These are phyloP conservation scores for Polytrichum commune DNA, from an alignment of 225 moss, liverwort and hornwort genomes.

Conservation along the genomic window DNA sequence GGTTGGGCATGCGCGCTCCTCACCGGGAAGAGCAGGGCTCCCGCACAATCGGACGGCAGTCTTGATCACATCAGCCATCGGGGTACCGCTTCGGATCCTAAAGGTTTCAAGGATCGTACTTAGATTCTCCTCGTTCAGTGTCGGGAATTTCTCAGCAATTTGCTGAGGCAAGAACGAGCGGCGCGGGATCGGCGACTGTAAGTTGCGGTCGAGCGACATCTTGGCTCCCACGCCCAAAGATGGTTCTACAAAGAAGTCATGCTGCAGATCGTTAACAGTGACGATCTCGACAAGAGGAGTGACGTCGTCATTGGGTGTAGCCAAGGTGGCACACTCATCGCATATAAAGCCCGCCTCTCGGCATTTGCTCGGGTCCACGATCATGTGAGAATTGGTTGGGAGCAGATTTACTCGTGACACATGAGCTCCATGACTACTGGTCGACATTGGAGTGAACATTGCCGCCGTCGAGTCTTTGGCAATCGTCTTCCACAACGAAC, in stretches of 20 bases:
- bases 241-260: background rate
- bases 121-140: background rate
- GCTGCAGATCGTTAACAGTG: background rate
- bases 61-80: background rate
- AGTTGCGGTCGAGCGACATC: background rate
- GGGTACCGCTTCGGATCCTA: background rate
- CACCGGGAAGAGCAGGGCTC: conserved; percentile 2
- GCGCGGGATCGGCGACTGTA: background rate
- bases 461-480: no score
- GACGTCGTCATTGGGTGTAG: background rate
- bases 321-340: background rate
- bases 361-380: background rate
- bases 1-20: background rate
- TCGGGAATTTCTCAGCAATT: background rate
- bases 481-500: no score
- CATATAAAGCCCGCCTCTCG: background rate
- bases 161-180: background rate
- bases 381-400: no score
- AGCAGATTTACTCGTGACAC: no score
- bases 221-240: background rate
- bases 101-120: background rate
- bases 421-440: no score
- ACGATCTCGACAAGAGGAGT: background rate
- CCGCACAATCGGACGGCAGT: background rate
- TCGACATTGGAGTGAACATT: no score